Conservation (phyloP, 2,329 filamentous ascomycete genomes). For the Xylaria hypoxylon region DNA sequence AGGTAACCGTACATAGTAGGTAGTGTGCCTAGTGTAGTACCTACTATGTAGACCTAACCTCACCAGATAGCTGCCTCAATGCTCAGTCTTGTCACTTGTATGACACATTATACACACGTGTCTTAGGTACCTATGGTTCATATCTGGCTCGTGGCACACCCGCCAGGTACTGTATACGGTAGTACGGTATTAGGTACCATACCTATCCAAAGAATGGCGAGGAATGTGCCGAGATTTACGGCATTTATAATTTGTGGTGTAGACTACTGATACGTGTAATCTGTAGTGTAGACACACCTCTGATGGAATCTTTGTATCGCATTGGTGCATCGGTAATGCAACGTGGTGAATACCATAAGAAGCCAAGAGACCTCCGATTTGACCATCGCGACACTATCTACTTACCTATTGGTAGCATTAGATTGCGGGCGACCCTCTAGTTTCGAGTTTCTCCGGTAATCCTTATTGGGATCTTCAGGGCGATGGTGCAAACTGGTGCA, state of each 20-base stretch:
- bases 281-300: neutral
- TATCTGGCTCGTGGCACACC: conserved; percentile 1
- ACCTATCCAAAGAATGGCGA: neutral
- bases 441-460: neutral
- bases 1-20: neutral
- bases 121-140: neutral
- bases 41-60: neutral
- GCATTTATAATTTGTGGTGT: neutral
- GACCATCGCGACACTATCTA: neutral
- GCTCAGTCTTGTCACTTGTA: neutral
- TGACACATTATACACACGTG: neutral
- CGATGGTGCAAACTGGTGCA: neutral
- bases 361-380: neutral
- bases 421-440: neutral
- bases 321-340: conserved; percentile 12
- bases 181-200: conserved; percentile 4
- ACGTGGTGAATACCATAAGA: conserved; percentile 1
- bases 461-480: conserved; percentile 24
- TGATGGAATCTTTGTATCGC: neutral
- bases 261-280: neutral
- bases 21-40: too few relatives aligned
- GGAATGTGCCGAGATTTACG: conserved; percentile 18
- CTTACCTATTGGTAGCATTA: neutral
- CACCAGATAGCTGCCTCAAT: neutral
- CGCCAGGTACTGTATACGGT: neutral